phyloP scores from a whole-genome alignment of 768 basidiomycete genomes.

The Hygrocybe punicea region DNA sequence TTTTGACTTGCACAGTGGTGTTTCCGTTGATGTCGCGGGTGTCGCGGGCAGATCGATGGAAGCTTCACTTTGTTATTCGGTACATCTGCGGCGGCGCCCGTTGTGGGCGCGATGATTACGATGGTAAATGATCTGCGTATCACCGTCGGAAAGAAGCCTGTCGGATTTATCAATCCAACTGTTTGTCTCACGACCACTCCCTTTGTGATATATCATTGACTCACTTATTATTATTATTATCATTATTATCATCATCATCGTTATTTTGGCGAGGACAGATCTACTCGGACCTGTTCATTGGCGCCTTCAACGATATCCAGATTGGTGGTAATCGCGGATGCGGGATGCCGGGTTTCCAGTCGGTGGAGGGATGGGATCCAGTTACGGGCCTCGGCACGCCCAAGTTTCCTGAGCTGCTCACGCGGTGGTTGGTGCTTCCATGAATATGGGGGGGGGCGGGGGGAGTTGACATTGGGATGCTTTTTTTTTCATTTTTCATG shows the following conservation, averaged over 20 bases:
- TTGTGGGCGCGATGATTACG: constrained; percentile 36
- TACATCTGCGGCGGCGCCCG: constrained; percentile 34
- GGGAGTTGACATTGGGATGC: too few relatives aligned
- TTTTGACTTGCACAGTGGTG: neutral
- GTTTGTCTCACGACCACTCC: neutral
- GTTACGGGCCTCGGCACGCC: constrained; percentile 48
- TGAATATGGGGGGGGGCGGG: neutral
- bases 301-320: constrained; percentile 43
- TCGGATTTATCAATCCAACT: constrained; percentile 16
- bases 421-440: constrained; percentile 39
- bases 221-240: constrained; percentile 45
- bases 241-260: constrained; percentile 7
- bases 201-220: constrained; percentile 14
- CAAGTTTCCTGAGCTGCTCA: constrained; percentile 39
- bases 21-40: too few relatives aligned
- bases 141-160: constrained; percentile 33
- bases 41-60: constrained; percentile 34
- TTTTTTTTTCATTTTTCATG: too few relatives aligned
- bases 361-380: constrained; percentile 42
- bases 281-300: constrained; percentile 30
- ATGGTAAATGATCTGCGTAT: constrained; percentile 40
- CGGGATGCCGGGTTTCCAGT: constrained; percentile 31
- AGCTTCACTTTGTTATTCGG: constrained; percentile 25
- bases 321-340: constrained; percentile 47
- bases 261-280: constrained; percentile 13